A percentile compares a stretch with the other conserved stretches of the same genome.
Evolutionary conservation across 352 stramenopile genomes (phyloP).

Genomic region (Phytopythium aichiense): DNA sequence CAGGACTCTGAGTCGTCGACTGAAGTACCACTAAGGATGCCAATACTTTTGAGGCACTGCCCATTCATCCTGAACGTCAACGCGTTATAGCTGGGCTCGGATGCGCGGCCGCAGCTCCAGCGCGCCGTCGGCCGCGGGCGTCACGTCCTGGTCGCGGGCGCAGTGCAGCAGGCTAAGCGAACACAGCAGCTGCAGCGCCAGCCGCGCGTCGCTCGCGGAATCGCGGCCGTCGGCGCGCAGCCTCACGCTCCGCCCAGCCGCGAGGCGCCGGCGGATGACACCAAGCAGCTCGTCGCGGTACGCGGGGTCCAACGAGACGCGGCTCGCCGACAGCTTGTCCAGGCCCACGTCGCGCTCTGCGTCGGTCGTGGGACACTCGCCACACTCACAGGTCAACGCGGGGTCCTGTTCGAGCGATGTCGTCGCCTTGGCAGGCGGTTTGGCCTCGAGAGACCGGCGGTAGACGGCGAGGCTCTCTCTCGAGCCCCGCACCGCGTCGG

Average conservation of each 20-base stretch:
- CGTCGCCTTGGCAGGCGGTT: too few relatives aligned
- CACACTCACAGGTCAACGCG: too few relatives aligned
- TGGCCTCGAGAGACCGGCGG: not conserved
- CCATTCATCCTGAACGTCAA: too few relatives aligned
- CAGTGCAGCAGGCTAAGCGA: constrained; percentile 45
- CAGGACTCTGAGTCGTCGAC: too few relatives aligned
- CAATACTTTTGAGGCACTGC: too few relatives aligned
- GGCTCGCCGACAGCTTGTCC: constrained; percentile 10
- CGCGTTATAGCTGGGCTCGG: too few relatives aligned
- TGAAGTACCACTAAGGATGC: too few relatives aligned
- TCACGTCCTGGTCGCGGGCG: constrained; percentile 32
- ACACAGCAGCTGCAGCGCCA: constrained; percentile 55
- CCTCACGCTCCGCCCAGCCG: constrained; percentile 22
- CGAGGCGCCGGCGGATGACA: constrained; percentile 30
- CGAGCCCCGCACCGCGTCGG: constrained; percentile 6
- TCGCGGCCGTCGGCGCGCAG: constrained; percentile 16
- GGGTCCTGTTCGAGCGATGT: too few relatives aligned
- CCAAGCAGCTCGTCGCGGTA: constrained; percentile 30
- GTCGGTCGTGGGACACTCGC: not conserved
- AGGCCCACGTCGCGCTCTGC: constrained; percentile 3
- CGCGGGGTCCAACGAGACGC: constrained; percentile 11
- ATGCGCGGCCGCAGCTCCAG: not conserved
- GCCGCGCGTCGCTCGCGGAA: constrained; percentile 12
- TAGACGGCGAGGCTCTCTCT: constrained; percentile 10
- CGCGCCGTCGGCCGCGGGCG: constrained; percentile 13